phyloP scores from a whole-genome alignment of 2,329 filamentous ascomycete species.

The Hirsutella rhossiliensis region DNA sequence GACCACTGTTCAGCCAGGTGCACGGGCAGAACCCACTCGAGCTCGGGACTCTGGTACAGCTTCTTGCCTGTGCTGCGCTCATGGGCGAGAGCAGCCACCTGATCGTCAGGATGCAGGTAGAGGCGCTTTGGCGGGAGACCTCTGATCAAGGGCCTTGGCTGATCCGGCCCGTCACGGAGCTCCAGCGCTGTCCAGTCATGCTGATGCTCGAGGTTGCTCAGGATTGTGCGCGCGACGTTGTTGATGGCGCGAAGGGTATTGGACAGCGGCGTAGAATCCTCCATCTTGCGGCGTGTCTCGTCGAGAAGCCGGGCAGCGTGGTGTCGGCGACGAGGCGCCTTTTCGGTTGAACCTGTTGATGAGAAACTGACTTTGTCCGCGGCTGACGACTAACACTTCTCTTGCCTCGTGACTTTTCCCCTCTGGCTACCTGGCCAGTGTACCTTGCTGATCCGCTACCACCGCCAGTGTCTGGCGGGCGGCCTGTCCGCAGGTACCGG shows the following conservation, averaged over 20 bases:
- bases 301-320: background rate
- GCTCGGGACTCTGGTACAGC: slow-evolving; percentile 39
- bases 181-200: slow-evolving; percentile 60
- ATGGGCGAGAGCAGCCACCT: slow-evolving; percentile 57
- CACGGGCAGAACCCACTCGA: slow-evolving; percentile 68
- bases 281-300: background rate
- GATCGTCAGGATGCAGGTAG: slow-evolving; percentile 74
- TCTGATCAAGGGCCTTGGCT: slow-evolving; percentile 51
- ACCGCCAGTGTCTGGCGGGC: too few species aligned
- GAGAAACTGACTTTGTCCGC: too few species aligned
- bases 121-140: slow-evolving; percentile 62
- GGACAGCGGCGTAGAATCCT: background rate
- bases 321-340: too few species aligned
- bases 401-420: too few species aligned
- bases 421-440: too few species aligned
- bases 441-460: too few species aligned
- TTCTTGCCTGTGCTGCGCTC: slow-evolving; percentile 35
- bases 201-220: slow-evolving; percentile 61
- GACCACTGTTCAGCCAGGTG: slow-evolving; percentile 65
- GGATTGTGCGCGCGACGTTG: slow-evolving; percentile 33
- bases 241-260: background rate
- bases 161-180: slow-evolving; percentile 33
- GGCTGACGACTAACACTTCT: too few species aligned
- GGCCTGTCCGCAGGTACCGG: too few species aligned
- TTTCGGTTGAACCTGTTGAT: too few species aligned